phyloP scores from a whole-genome alignment of 202 grass and related monocot genomes.

The Dendrocalamus latiflorus region DNA sequence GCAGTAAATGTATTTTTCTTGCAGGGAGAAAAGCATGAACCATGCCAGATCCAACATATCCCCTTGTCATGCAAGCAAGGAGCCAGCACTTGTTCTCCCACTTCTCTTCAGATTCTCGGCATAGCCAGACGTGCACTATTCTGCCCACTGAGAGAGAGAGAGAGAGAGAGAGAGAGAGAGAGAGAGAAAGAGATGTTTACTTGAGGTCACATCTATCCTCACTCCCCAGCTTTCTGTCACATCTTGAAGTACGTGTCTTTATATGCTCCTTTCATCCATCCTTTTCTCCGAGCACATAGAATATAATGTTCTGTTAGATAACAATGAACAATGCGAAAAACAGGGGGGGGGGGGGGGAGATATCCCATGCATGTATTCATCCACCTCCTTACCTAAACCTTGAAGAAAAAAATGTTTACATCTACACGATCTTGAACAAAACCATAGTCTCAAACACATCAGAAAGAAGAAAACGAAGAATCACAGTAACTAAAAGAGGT shows the following conservation, averaged over 20 bases:
- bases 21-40: slow-evolving; percentile 37
- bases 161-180: background rate
- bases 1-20: slow-evolving; percentile 32
- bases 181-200: too few relatives aligned
- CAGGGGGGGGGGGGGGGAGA: too few relatives aligned
- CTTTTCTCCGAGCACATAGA: slow-evolving; percentile 20
- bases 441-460: slow-evolving; percentile 22
- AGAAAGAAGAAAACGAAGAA: slow-evolving; percentile 3
- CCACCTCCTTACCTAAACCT: too few relatives aligned
- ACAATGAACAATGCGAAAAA: too few relatives aligned
- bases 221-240: slow-evolving; percentile 50
- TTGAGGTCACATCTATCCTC: slow-evolving; percentile 49
- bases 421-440: slow-evolving; percentile 26
- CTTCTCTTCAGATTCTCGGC: slow-evolving; percentile 24
- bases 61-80: slow-evolving; percentile 50
- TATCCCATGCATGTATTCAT: too few relatives aligned
- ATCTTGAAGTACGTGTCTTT: slow-evolving; percentile 32
- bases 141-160: background rate
- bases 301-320: too few relatives aligned
- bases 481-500: background rate
- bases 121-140: slow-evolving; percentile 31
- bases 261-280: background rate
- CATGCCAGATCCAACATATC: slow-evolving; percentile 32
- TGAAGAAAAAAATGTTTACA: too few relatives aligned
- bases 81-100: slow-evolving; percentile 30